These are phyloP conservation scores for Penicillium sp. DNA, from an alignment of 2,329 filamentous ascomycete genomes.

Conservation along the genomic window DNA sequence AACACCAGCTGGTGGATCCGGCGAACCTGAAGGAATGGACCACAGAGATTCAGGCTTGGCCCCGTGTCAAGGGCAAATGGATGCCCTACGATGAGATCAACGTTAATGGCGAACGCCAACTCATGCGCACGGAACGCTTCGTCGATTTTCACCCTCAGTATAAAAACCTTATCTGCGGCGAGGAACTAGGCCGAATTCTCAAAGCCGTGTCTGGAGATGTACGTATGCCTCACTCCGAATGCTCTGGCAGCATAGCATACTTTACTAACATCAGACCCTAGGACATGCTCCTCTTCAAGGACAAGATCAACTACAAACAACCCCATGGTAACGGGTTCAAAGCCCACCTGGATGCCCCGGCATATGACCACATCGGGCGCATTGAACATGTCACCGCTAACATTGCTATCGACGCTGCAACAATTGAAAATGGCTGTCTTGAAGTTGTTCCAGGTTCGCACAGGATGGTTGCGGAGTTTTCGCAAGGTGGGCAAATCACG, in stretches of 20 bases:
- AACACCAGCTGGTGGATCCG: conserved; percentile 34
- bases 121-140: conserved; percentile 42
- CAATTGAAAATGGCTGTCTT: conserved; percentile 37
- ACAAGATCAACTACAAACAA: conserved; percentile 45
- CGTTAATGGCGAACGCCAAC: conserved; percentile 33
- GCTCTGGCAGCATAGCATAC: neutral
- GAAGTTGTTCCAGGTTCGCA: conserved; percentile 41
- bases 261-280: conserved; percentile 1
- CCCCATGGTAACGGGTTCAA: conserved; percentile 39
- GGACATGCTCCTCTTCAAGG: conserved; percentile 42
- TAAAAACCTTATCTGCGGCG: conserved; percentile 31
- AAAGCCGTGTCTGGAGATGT: conserved; percentile 33
- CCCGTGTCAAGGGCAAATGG: conserved; percentile 36
- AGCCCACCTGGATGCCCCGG: conserved; percentile 40
- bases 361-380: conserved; percentile 41
- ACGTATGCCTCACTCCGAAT: conserved; percentile 21
- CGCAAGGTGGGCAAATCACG: conserved; percentile 35
- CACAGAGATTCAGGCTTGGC: conserved; percentile 32
- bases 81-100: conserved; percentile 41
- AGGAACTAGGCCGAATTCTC: conserved; percentile 31
- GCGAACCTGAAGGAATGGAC: conserved; percentile 30
- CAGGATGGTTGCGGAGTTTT: conserved; percentile 38
- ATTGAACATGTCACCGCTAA: conserved; percentile 43
- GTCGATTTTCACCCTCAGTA: conserved; percentile 35
- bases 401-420: conserved; percentile 39